These are phyloP conservation scores for Brasilioporus rufonigricans DNA, from an alignment of 768 basidiomycete species.

Conservation along the genomic window DNA sequence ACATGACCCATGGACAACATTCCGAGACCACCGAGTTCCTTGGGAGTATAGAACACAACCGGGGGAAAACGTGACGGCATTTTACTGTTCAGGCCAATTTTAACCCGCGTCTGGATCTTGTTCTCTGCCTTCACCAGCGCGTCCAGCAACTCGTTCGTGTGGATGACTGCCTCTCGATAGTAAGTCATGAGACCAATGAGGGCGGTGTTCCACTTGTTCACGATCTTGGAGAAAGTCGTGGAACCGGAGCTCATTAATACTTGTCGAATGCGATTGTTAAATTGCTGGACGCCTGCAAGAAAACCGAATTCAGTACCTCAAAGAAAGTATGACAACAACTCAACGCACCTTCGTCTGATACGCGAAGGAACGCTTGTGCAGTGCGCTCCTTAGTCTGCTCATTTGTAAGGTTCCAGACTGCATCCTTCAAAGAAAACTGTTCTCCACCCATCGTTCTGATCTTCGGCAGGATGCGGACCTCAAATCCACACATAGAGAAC, in stretches of 20 bases:
- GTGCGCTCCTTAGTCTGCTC: constrained; percentile 98
- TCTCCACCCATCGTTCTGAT: constrained; percentile 94
- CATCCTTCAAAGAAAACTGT: constrained; percentile 94
- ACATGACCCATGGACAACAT: constrained; percentile 99
- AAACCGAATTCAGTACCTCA: background rate
- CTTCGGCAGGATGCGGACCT: constrained; percentile 96
- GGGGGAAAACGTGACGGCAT: constrained; percentile 99
- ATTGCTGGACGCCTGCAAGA: constrained; percentile 78
- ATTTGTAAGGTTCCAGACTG: constrained; percentile 96
- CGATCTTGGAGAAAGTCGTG: constrained; percentile 98
- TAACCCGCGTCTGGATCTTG: constrained; percentile 99
- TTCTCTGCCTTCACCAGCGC: constrained; percentile 98
- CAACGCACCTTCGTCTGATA: constrained; percentile 82
- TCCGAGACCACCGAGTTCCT: constrained; percentile 97
- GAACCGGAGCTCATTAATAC: constrained; percentile 99
- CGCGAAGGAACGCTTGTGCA: constrained; percentile 95
- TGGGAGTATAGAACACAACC: constrained; percentile 93
- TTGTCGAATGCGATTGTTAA: constrained; percentile 96
- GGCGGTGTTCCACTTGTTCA: constrained; percentile 97
- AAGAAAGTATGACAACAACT: background rate
- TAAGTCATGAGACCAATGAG: constrained; percentile 97
- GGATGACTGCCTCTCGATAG: constrained; percentile 96
- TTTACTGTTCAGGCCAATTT: constrained; percentile 98
- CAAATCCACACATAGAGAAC: constrained; percentile 99
- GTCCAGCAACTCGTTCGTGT: constrained; percentile 95